Percentiles rank a stretch among this genome's conserved stretches.
phyloP scores from a whole-genome alignment of 2,329 filamentous ascomycete genomes.

The Aphanocladium album region DNA sequence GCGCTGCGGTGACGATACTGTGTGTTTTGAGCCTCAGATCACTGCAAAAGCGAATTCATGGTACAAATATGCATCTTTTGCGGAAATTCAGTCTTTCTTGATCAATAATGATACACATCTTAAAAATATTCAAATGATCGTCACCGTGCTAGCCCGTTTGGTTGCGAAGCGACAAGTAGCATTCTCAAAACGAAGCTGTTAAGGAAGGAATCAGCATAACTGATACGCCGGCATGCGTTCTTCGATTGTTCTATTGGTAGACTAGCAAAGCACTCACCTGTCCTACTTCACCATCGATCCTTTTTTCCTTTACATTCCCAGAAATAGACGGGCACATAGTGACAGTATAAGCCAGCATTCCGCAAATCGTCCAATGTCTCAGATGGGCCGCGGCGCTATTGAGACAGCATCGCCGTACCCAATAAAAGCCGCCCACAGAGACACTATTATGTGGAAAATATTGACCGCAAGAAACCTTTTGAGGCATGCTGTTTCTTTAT shows the following conservation, averaged over 20 bases:
- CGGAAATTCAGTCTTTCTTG: too few species aligned
- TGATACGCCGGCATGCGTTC: neutral
- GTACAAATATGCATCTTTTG: too few species aligned
- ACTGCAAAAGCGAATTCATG: too few species aligned
- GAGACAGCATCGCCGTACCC: neutral
- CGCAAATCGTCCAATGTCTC: neutral
- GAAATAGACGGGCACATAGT: neutral
- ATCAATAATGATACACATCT: too few species aligned
- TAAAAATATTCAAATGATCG: too few species aligned
- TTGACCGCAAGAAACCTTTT: neutral
- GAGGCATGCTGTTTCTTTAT: neutral
- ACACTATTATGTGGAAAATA: neutral
- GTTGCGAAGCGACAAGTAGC: neutral
- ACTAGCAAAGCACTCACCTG: neutral
- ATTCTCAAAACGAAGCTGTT: neutral
- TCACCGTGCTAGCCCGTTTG: neutral
- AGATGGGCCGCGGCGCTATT: neutral
- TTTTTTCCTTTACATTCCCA: neutral
- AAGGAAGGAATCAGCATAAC: neutral
- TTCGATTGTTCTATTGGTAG: neutral
- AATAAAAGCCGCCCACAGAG: neutral
- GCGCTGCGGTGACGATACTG: neutral
- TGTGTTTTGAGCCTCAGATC: too few species aligned
- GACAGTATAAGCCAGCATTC: neutral
- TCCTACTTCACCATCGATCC: neutral